phyloP scores from a whole-genome alignment of 2,329 filamentous ascomycete genomes.

The Zymoseptoria tritici region DNA sequence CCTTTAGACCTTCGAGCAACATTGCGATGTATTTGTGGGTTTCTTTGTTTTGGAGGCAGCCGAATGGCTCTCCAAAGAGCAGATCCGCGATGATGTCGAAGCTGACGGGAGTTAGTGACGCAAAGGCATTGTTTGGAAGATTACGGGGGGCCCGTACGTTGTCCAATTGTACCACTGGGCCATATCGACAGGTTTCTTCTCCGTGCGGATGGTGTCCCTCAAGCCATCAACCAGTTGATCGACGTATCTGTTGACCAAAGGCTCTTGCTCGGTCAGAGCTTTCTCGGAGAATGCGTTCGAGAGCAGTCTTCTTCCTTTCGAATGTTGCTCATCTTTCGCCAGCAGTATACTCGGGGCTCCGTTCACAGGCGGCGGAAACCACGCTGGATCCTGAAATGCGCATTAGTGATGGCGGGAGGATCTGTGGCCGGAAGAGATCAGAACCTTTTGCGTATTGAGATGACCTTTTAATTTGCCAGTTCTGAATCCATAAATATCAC shows the following conservation, averaged over 20 bases:
- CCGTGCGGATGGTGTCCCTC: constrained; percentile 19
- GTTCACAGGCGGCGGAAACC: constrained; percentile 29
- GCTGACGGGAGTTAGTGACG: background rate
- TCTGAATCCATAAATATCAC: constrained; percentile 36
- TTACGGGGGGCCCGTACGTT: constrained; percentile 13
- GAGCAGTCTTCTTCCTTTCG: constrained; percentile 33
- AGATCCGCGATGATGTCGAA: constrained; percentile 29
- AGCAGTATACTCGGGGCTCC: constrained; percentile 25
- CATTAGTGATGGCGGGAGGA: background rate
- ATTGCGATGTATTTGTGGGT: constrained; percentile 25
- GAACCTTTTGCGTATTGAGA: constrained; percentile 28
- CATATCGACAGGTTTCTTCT: constrained; percentile 17
- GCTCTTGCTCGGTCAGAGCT: constrained; percentile 36
- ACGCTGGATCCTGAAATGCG: constrained; percentile 21
- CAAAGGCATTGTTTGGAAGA: background rate
- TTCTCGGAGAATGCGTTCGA: constrained; percentile 38
- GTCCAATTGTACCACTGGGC: constrained; percentile 30
- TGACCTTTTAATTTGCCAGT: constrained; percentile 31
- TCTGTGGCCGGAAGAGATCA: background rate
- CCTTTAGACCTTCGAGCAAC: constrained; percentile 20
- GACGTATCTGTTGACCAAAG: constrained; percentile 33
- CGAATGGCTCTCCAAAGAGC: constrained; percentile 20
- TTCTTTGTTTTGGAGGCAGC: constrained; percentile 19
- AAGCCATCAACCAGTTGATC: constrained; percentile 34
- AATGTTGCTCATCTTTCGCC: constrained; percentile 33